Evolutionary conservation across 2,329 filamentous ascomycete species (phyloP), one percentile per base, ranked within the genome.

Genomic region (Annulohypoxylon truncatum): DNA sequence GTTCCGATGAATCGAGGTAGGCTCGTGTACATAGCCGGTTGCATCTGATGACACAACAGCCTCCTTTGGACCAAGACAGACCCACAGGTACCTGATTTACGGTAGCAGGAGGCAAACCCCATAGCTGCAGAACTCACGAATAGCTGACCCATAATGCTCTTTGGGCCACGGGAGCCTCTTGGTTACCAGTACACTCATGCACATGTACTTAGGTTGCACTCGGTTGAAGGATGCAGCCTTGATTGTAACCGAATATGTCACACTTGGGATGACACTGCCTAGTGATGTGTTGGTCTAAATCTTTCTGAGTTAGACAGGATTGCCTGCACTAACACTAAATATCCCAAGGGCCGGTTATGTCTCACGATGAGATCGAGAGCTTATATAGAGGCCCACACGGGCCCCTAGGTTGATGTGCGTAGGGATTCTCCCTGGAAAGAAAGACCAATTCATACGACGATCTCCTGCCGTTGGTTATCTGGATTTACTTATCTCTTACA

Each of bases 361-460:
- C 20, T 50, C 20, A 28, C 42, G 29, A 38, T 38, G 18, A 50
- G 31, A 28, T 18, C 13, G 15, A 40, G 5, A 20, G 44, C 28
- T 9, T 67, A 63, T 67, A 67, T 55, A 63, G 24, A 35, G 15
- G 24, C 10, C 46, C 31, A 44, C 57, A 15, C 15, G n/a, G 7
- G 28, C 50, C 28, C 38, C 33, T 31, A 2, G 4, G 4, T 24
- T 54, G 10, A 42, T 12, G 18, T 47, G 48, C 44, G 10, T 35
- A 15, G 12, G 4, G 13, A 10, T 9, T 29, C 15, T 10, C 18
- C 12, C 13, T n/a, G 4, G 13, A 12, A 13, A 54, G 6, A 3
- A 18, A 22, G n/a, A n/a, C n/a, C 4, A 31, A 7, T n/a, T 50
- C 24, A 28, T 38, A n/a, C n/a, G 18, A 33, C 18, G 4, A 31